Percentiles rank a stretch among this genome's conserved stretches.
Evolutionary conservation across 495 filamentous ascomycete species (phyloP).

Genomic region (Pyrenopolyporus hunteri): DNA sequence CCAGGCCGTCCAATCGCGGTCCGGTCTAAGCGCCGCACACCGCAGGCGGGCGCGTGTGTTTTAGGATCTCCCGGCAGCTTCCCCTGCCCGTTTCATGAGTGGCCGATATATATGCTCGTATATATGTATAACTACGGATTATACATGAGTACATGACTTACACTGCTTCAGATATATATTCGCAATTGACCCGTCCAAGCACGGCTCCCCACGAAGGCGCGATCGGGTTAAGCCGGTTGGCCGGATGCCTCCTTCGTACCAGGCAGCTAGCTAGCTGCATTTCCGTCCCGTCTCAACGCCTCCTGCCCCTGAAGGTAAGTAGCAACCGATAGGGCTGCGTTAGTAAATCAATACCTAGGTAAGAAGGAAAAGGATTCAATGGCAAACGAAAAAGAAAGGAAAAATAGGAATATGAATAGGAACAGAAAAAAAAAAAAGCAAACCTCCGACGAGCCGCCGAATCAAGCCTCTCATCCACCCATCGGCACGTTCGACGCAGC

Average conservation of each 20-base stretch:
- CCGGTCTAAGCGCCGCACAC: conserved; percentile 32
- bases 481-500: background rate
- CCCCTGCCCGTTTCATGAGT: conserved; percentile 38
- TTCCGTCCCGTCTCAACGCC: background rate
- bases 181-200: too few relatives aligned
- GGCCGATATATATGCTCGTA: conserved; percentile 12
- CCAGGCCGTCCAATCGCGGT: conserved; percentile 17
- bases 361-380: too few relatives aligned
- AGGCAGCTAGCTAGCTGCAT: background rate
- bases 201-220: too few relatives aligned
- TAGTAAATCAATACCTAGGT: too few relatives aligned
- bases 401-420: too few relatives aligned
- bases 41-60: conserved; percentile 39
- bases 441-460: too few relatives aligned
- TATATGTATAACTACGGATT: background rate
- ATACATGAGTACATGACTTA: too few relatives aligned
- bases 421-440: too few relatives aligned
- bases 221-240: too few relatives aligned
- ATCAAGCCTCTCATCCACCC: background rate
- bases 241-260: conserved; percentile 11
- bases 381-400: too few relatives aligned
- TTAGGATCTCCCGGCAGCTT: conserved; percentile 8
- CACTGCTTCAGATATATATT: too few relatives aligned
- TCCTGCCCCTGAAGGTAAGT: background rate
- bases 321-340: conserved; percentile 4